phyloP scores from a whole-genome alignment of 306 rosid species.

The Hippophae gyantsensis region DNA sequence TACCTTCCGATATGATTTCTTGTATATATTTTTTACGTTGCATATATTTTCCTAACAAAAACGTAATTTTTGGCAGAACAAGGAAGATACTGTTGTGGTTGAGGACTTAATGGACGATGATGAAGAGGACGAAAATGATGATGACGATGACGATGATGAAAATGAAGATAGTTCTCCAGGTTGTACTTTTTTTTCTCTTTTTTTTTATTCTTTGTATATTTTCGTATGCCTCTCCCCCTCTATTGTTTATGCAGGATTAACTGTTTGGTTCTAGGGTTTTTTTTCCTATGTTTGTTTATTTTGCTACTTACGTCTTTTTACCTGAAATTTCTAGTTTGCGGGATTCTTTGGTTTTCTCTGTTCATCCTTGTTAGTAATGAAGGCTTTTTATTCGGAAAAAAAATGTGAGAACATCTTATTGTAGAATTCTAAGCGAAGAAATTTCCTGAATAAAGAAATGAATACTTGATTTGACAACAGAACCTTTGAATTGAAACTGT shows the following conservation, averaged over 20 bases:
- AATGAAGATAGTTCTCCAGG: slow-evolving; percentile 54
- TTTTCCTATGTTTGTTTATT: no score
- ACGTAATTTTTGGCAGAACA: slow-evolving; percentile 18
- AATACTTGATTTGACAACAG: no score
- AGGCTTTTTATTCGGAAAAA: no score
- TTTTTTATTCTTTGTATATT: background rate
- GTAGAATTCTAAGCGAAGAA: no score
- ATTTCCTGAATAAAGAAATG: no score
- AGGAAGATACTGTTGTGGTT: slow-evolving; percentile 47
- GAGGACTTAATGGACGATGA: slow-evolving; percentile 73
- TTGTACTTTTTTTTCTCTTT: background rate
- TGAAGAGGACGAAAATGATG: slow-evolving; percentile 35
- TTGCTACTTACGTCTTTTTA: no score
- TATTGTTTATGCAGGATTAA: background rate
- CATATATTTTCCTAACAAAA: background rate
- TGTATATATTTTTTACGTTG: background rate
- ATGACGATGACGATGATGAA: slow-evolving; percentile 48
- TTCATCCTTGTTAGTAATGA: no score
- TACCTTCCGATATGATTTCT: background rate
- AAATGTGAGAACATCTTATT: no score
- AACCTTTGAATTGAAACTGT: no score
- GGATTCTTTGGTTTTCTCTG: no score
- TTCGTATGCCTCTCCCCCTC: background rate
- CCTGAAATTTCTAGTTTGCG: no score
- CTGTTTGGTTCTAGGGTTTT: background rate